These are phyloP conservation scores for Omphalotus guepiniiformis DNA, from an alignment of 768 basidiomycete species.

Conservation along the genomic window DNA sequence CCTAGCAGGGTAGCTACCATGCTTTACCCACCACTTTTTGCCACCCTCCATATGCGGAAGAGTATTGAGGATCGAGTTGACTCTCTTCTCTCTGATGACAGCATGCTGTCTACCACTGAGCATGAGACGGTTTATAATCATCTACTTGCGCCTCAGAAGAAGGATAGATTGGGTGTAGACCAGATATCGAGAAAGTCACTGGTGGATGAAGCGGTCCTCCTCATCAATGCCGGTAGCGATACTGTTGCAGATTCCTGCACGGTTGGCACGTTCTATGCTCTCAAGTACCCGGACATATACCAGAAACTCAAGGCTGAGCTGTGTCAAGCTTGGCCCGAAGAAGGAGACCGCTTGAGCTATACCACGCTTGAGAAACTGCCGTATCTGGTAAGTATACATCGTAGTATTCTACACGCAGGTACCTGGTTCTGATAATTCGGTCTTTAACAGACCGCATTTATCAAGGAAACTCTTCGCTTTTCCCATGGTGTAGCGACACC, in stretches of 20 bases:
- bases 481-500: conserved; percentile 35
- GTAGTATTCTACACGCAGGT: neutral
- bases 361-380: conserved; percentile 31
- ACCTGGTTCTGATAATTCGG: neutral
- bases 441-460: conserved; percentile 37
- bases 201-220: conserved; percentile 1
- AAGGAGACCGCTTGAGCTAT: conserved; percentile 20
- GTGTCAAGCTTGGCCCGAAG: conserved; percentile 29
- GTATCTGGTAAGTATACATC: conserved; percentile 28
- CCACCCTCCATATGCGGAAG: neutral
- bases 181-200: conserved; percentile 1
- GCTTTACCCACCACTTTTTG: neutral
- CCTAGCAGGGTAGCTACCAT: neutral
- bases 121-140: conserved; percentile 9
- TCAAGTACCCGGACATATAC: conserved; percentile 17
- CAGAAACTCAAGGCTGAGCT: conserved; percentile 24
- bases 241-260: conserved; percentile 25
- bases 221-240: conserved; percentile 17
- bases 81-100: neutral
- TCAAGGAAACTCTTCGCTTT: conserved; percentile 43
- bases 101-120: neutral
- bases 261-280: conserved; percentile 22
- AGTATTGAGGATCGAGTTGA: conserved; percentile 3
- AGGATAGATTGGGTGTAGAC: too few relatives aligned
- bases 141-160: conserved; percentile 4